Evolutionary conservation across 2,329 filamentous ascomycete genomes (phyloP).

Genomic region (Ceratocystis harringtonii): DNA sequence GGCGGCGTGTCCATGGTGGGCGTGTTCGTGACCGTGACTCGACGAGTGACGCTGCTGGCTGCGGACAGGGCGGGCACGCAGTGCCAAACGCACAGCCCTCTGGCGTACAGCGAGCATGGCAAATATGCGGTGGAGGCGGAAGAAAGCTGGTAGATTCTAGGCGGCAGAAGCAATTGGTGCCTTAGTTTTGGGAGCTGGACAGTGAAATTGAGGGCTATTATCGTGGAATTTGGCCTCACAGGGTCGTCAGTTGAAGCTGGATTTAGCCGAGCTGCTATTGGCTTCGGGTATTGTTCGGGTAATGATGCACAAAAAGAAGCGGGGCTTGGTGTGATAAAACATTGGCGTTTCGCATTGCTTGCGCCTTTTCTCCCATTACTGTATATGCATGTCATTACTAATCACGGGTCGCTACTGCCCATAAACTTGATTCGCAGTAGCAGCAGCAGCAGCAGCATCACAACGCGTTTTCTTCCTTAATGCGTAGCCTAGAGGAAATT

Average conservation of each 20-base stretch:
- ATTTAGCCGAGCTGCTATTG: conserved; percentile 8
- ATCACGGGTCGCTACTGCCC: no score
- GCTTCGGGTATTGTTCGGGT: conserved; percentile 1
- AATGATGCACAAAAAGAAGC: not conserved
- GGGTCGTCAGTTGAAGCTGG: not conserved
- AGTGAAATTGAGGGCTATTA: conserved; percentile 5
- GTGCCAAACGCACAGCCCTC: conserved; percentile 27
- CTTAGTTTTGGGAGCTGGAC: not conserved
- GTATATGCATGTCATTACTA: no score
- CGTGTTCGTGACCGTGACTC: conserved; percentile 29
- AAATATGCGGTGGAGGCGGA: conserved; percentile 7
- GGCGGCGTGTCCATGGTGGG: conserved; percentile 29
- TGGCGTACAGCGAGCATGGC: conserved; percentile 33
- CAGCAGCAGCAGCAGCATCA: no score
- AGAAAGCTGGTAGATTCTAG: not conserved
- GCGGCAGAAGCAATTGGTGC: not conserved
- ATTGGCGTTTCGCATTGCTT: no score
- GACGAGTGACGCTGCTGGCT: conserved; percentile 39
- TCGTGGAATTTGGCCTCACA: not conserved
- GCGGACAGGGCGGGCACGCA: conserved; percentile 24
- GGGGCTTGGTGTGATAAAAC: no score
- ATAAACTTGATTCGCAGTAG: no score
- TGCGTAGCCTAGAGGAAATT: no score
- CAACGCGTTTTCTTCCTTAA: no score
- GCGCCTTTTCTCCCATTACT: no score